Evolutionary conservation across 805 yeast species (phyloP), one percentile per base, ranked within the genome.

Genomic region (Wickerhamiella cacticola): DNA sequence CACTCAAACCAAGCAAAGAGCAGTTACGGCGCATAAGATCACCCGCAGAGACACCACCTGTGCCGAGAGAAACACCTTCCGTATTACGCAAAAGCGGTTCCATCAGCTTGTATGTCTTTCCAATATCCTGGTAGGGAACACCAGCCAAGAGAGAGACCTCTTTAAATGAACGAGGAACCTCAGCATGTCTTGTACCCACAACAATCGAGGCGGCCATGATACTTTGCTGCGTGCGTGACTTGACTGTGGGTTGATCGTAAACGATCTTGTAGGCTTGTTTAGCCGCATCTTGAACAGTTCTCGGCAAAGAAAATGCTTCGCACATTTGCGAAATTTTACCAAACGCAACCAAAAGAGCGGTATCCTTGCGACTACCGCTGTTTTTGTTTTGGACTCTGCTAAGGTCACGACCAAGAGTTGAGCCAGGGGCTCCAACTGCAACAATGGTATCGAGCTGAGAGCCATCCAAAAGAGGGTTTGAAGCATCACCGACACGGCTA

Each of bases 401-500:
- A 60, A 89, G 73, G 55, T 89, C 97, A 52, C 95, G 72, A n/a
- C 95, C 94, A 2, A 78, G 75, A 52, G 79, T 75, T n/a, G 80
- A 75, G 53, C 88, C 94, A 39, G 86, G 94, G 33, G 85, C 84
- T 16, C 82, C 87, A 50, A 80, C 79, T 23, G 95, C 83, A 52
- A 92, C 92, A 71, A 88, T 80, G 3, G 98, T 89, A 13, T 94
- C 85, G 48, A 89, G 77, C 64, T 88, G 94, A 57, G 83, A 89
- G 18, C 94, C 82, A 60, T 88, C 96, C 56, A 92, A 72, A 48
- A 88, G 69, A 8, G 96, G 96, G 62, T 88, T 88, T 15, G 87
- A 80, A 4, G 96, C 96, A 62, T 88, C 96, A 65, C 98, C 98
- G 53, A 89, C 98, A 83, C 98, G 97, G 55, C 92, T 80, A 3